These are phyloP conservation scores for Clitopilus passeckerianus DNA, from an alignment of 768 basidiomycete genomes.

Conservation along the genomic window DNA sequence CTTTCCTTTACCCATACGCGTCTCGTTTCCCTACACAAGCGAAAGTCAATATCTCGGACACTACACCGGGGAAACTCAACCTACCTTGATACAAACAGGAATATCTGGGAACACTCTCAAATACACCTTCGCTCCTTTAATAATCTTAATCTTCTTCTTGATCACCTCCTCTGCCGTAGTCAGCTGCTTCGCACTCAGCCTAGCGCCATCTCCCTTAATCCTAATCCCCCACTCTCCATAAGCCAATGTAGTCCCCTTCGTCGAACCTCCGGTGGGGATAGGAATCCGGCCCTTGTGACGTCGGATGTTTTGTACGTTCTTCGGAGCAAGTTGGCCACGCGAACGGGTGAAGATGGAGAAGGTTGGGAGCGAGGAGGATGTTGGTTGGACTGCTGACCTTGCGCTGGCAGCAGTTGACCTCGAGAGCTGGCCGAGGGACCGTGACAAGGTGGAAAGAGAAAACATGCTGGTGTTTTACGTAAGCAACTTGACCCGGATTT, in stretches of 20 bases:
- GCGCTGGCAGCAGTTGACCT: constrained; percentile 9
- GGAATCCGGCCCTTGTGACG: constrained; percentile 89
- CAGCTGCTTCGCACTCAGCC: constrained; percentile 88
- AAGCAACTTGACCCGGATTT: background rate
- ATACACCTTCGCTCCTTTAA: constrained; percentile 86
- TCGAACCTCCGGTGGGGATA: constrained; percentile 85
- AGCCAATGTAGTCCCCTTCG: constrained; percentile 87
- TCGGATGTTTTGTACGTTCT: constrained; percentile 77
- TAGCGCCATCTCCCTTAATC: constrained; percentile 75
- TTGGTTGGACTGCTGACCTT: constrained; percentile 14
- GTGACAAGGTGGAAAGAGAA: constrained; percentile 36
- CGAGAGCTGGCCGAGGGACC: constrained; percentile 14
- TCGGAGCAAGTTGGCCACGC: constrained; percentile 75
- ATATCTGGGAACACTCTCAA: constrained; percentile 94
- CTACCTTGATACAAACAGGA: constrained; percentile 93
- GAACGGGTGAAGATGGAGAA: constrained; percentile 35
- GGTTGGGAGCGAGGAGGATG: constrained; percentile 22
- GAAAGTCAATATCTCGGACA: background rate
- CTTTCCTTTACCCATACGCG: constrained; percentile 99
- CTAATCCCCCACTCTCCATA: constrained; percentile 92
- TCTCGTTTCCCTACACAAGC: constrained; percentile 82
- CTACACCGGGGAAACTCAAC: constrained; percentile 15
- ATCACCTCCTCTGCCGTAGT: constrained; percentile 83
- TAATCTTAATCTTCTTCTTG: constrained; percentile 80
- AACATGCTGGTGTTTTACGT: constrained; percentile 27